A percentile compares a stretch with the other conserved stretches of the same genome.
phyloP scores from a whole-genome alignment of 1,139 yeast genomes.

The Candida frijolesensis region DNA sequence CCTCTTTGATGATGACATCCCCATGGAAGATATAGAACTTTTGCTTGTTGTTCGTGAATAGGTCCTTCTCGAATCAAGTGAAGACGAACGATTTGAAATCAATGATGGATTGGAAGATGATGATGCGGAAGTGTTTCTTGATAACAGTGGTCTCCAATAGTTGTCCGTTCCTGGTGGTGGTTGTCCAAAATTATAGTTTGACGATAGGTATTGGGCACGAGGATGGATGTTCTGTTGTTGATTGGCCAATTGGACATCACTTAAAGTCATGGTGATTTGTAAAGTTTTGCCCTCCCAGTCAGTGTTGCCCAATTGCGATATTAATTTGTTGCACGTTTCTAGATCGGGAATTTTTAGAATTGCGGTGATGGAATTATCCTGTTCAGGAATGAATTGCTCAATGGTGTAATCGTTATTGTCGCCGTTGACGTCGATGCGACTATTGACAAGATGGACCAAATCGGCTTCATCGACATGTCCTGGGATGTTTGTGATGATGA shows the following conservation, averaged over 20 bases:
- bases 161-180: neutral
- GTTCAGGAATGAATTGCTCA: neutral
- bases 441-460: neutral
- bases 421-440: neutral
- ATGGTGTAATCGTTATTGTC: neutral
- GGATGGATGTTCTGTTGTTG: neutral
- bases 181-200: neutral
- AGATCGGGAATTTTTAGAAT: slow-evolving; percentile 3
- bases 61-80: slow-evolving; percentile 10
- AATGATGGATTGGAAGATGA: neutral
- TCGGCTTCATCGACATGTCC: neutral
- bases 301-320: neutral
- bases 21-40: slow-evolving; percentile 10
- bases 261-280: neutral
- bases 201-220: neutral
- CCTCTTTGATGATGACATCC: slow-evolving; percentile 8
- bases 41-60: slow-evolving; percentile 14
- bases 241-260: neutral
- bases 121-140: neutral
- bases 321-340: slow-evolving; percentile 1
- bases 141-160: neutral
- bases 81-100: neutral
- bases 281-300: slow-evolving; percentile 2
- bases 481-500: slow-evolving; percentile 5
- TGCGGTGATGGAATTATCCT: neutral